Evolutionary conservation across 164 flowering plant genomes (phyloP), one percentile per base, ranked within the genome.

Genomic region (Taxillus chinensis): DNA sequence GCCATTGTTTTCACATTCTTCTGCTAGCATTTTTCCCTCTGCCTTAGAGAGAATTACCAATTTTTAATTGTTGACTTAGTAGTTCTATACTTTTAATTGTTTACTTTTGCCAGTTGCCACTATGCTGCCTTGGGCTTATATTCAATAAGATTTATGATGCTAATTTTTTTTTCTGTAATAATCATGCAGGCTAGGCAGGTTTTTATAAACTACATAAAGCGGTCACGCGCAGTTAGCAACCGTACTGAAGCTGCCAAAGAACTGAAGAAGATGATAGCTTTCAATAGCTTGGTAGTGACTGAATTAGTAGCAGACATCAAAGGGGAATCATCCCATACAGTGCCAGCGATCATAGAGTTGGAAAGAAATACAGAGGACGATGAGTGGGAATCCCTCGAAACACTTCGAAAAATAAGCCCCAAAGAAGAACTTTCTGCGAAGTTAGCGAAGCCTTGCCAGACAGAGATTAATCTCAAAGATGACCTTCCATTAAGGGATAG

Each of bases 391-490:
- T 82, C 89, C 17, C 65, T 93, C 59, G 75, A 85, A 58, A 70
- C 97, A 37, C 82, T 88, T 14, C 74, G 74, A 61, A 93, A 90
- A 71, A 75, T 78, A 39, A 81, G 67, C 71, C 83, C 96, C 40
- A 43, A 45, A 64, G 64, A 79, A 67, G 85, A 83, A 67, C 84
- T 80, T 64, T 71, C 73, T 66, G 79, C 68, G 17, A 80, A 75
- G 72, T 41, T 77, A 67, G 83, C 78, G 55, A 88, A 76, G 69
- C 82, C 79, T 16, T 73, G 82, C 57, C 99, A 91, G 74, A 82
- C 85, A 8, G 99, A 91, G 71, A 91, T 93, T 55, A 91, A 78
- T 65, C 85, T 93, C 45, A 86, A 75, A 72, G 95, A 93, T 70
- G 96, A 93, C 68, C 86, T 93, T 12, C 75, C 88, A 38, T 82